Evolutionary conservation across 2,329 filamentous ascomycete genomes (phyloP), one percentile per base, ranked within the genome.

Genomic region (Ophiostoma tasmaniense): DNA sequence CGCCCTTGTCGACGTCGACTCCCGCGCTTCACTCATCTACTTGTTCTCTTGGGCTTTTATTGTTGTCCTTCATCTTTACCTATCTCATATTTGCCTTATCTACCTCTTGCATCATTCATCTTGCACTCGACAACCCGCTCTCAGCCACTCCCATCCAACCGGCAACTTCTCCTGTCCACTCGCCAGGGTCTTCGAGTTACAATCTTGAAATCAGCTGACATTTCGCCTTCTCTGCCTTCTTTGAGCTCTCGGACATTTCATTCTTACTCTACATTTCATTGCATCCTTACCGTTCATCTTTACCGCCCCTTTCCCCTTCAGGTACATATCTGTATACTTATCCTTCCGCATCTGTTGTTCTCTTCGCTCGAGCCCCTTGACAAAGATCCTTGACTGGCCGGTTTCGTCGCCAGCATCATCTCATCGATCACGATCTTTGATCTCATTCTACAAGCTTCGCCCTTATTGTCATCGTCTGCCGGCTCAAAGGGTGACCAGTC

Each of bases 141-240:
- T 68, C 67, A 62, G 64, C 64, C 67, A n/a, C 64, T 68, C 67
- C 67, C 67, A 45, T 61, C 30, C 35, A 39, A 45, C 50, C 33
- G 64, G 22, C 39, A 17, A 30, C n/a, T 66, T 61, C 35, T 68
- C 64, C 37, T 50, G 33, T 37, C 37, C n/a, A 33, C 37, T 39
- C 39, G 13, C 5, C 42, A 30, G 52, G 52, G 52, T 59, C 52
- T 25, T 25, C 20, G 11, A 55, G 50, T 25, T 55, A 55, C 50
- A 55, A 55, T 61, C 55, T 30, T 30, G 14, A 14, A 25, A 61
- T 61, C 55, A 61, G 55, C 25, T 61, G 55, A 61, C 25, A 59
- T 28, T 17, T 55, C n/a, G 42, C 50, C 50, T 55, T 8, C 50
- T 22, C 50, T 55, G n/a, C 50, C 50, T 45, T 6, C 22, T 25